These are phyloP conservation scores for Orbilia brochopaga DNA, from an alignment of 2,329 filamentous ascomycete genomes.

Conservation along the genomic window DNA sequence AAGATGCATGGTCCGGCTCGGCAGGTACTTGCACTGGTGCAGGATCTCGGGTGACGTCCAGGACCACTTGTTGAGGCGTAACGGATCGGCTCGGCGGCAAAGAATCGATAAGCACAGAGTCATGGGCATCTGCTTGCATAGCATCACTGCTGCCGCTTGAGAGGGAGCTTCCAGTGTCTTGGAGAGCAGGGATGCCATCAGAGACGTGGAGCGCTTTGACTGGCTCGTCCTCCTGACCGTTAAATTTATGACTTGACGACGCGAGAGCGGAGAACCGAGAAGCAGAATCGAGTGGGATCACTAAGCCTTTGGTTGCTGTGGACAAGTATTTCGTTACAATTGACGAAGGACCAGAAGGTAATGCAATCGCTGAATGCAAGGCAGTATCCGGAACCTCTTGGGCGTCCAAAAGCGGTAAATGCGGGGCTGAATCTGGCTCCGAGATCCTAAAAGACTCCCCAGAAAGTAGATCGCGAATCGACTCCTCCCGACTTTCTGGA, in stretches of 20 bases:
- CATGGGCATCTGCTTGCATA: neutral
- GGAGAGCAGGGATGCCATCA: constrained; percentile 17
- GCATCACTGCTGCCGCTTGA: constrained; percentile 6
- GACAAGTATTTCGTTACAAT: neutral
- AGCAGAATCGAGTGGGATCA: neutral
- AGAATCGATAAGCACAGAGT: neutral
- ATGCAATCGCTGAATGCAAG: constrained; percentile 1
- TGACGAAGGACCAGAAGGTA: constrained; percentile 17
- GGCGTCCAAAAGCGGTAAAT: neutral
- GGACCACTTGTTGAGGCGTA: neutral
- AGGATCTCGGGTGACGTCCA: too few relatives aligned
- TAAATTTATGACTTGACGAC: neutral
- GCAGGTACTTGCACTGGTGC: neutral
- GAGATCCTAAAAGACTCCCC: neutral
- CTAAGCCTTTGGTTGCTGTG: too few relatives aligned
- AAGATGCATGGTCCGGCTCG: neutral
- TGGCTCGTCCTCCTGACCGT: neutral
- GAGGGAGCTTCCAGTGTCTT: constrained; percentile 11
- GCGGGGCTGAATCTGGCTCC: neutral
- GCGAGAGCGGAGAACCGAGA: constrained; percentile 8
- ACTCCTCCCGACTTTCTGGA: neutral
- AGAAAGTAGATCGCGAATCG: neutral
- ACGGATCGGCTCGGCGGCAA: neutral
- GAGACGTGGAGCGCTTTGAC: neutral
- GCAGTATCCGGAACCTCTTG: neutral